Evolutionary conservation across 139 green algal genomes (phyloP), one percentile per base, ranked within the genome.

Genomic region (Diplosphaera chodatii): DNA sequence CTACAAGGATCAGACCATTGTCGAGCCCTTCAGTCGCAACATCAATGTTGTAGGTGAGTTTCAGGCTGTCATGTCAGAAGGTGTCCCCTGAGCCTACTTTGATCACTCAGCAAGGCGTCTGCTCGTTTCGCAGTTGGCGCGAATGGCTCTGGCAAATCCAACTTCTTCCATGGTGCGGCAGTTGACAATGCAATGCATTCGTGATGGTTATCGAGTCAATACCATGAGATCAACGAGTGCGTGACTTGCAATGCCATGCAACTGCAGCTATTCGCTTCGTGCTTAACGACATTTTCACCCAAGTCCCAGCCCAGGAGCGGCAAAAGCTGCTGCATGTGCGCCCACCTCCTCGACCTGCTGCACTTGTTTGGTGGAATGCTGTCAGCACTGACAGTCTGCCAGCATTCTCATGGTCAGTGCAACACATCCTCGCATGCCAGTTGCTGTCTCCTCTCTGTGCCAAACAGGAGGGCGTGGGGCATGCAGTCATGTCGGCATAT

Each of bases 191-290:
- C n/a, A n/a, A n/a, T n/a, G n/a, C n/a, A n/a, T n/a, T n/a, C n/a
- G n/a, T n/a, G n/a, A n/a, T n/a, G n/a, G n/a, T n/a, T n/a, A n/a
- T n/a, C n/a, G n/a, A n/a, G n/a, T n/a, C n/a, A n/a, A n/a, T n/a
- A n/a, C n/a, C n/a, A n/a, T n/a, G n/a, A n/a, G n/a, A n/a, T n/a
- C n/a, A n/a, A n/a, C n/a, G n/a, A n/a, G n/a, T n/a, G n/a, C n/a
- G n/a, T n/a, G n/a, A n/a, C n/a, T n/a, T n/a, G n/a, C n/a, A n/a
- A n/a, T n/a, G n/a, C n/a, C n/a, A n/a, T n/a, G n/a, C n/a, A n/a
- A n/a, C n/a, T n/a, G n/a, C 89, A 97, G 94, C 95, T 68, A 98
- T 99, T 70, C 89, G 94, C 20, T 99, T 99, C 76, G 95, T 99
- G 4, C 86, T 99, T 29, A 93, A 89, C 55, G 94, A 97, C 69